Evolutionary conservation across 192 early-diverging fungal species (phyloP).

Genomic region (Coemansia sp.): DNA sequence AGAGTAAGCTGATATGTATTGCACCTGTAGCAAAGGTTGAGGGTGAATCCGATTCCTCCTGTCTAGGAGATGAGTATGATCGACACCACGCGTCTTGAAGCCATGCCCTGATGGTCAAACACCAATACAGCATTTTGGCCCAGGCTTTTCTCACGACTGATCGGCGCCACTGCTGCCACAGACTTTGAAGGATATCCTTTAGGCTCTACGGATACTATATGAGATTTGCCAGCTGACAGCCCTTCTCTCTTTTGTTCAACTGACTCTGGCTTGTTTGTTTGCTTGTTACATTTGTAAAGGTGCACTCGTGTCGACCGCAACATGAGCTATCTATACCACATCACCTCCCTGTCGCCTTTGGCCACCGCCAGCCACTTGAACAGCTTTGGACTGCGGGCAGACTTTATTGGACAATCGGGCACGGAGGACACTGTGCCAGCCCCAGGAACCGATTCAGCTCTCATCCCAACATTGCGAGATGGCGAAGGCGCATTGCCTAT

Average conservation of each 20-base stretch:
- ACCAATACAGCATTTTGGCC: no score
- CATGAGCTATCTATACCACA: background rate
- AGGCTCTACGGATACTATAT: background rate
- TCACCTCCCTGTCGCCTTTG: background rate
- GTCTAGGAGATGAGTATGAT: no score
- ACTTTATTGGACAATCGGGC: background rate
- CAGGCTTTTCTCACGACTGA: no score
- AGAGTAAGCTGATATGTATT: no score
- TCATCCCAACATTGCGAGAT: background rate
- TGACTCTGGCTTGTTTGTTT: background rate
- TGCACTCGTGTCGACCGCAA: background rate
- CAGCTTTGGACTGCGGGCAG: background rate
- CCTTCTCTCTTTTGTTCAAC: background rate
- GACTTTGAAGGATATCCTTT: background rate
- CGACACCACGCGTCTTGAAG: no score
- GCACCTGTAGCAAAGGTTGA: no score
- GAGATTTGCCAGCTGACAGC: background rate
- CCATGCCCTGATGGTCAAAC: no score
- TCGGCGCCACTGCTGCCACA: no score
- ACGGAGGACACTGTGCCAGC: background rate
- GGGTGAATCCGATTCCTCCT: no score
- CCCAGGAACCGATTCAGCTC: background rate
- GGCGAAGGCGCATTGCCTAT: slow-evolving; percentile 8
- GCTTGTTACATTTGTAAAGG: background rate
- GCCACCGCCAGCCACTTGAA: background rate